A percentile compares a stretch with the other conserved stretches of the same genome.
phyloP scores from a whole-genome alignment of 2,329 filamentous ascomycete genomes.

The Trichoderma gracile region DNA sequence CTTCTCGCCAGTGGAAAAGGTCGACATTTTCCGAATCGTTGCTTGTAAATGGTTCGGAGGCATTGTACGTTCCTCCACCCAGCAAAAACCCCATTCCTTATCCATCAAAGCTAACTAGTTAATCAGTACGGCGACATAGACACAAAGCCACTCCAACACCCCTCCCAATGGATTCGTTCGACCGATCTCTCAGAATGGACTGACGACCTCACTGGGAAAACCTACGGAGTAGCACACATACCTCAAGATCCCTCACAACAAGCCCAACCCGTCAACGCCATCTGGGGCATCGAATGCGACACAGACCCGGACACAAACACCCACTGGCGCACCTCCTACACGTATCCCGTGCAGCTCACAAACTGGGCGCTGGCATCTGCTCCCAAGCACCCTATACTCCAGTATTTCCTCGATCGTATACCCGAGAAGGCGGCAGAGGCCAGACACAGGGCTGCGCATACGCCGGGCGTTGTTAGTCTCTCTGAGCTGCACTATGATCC shows the following conservation, averaged over 20 bases:
- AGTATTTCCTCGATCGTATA: conserved; percentile 29
- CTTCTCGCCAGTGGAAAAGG: conserved; percentile 31
- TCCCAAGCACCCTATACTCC: conserved; percentile 29
- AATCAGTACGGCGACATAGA: conserved; percentile 33
- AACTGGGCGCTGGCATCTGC: conserved; percentile 33
- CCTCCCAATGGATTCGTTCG: conserved; percentile 29
- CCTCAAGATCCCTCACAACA: neutral
- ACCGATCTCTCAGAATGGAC: conserved; percentile 30
- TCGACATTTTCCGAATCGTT: conserved; percentile 32
- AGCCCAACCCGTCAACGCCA: conserved; percentile 28
- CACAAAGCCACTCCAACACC: conserved; percentile 31
- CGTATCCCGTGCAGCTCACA: conserved; percentile 32
- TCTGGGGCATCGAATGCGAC: conserved; percentile 33
- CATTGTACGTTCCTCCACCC: conserved; percentile 27
- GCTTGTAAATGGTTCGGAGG: conserved; percentile 33
- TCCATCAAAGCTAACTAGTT: neutral
- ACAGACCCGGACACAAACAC: conserved; percentile 29
- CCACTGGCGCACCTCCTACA: conserved; percentile 34
- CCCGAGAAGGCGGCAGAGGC: conserved; percentile 15
- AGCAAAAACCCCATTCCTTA: neutral
- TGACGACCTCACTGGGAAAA: conserved; percentile 28
- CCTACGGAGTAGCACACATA: conserved; percentile 23
- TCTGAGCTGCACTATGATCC: conserved; percentile 25
- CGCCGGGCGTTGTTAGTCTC: neutral
- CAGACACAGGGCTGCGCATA: conserved; percentile 8